phyloP scores from a whole-genome alignment of 768 basidiomycete species.

The Holtermannia corniformis region DNA sequence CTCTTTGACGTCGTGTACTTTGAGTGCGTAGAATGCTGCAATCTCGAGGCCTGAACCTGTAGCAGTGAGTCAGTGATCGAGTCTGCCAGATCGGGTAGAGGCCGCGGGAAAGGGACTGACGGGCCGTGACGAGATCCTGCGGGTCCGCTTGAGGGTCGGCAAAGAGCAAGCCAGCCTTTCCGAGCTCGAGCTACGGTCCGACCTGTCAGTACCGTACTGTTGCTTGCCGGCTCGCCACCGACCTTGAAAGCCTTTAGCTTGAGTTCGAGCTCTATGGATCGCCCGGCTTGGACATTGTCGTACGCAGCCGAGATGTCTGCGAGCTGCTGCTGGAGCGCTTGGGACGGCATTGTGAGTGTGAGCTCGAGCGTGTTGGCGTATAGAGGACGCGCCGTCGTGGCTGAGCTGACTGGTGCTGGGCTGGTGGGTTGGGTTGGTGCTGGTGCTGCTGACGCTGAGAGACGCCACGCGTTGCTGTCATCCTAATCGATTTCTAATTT shows the following conservation, averaged over 20 bases:
- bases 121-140: slow-evolving; percentile 24
- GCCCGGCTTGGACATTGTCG: background rate
- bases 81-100: slow-evolving; percentile 1
- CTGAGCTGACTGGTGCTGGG: background rate
- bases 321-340: background rate
- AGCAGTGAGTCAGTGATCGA: slow-evolving; percentile 2
- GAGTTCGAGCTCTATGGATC: background rate
- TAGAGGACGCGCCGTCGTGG: background rate
- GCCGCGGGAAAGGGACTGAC: slow-evolving; percentile 10
- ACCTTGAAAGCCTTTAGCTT: background rate
- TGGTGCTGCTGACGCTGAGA: background rate
- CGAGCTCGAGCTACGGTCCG: slow-evolving; percentile 20
- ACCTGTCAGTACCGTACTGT: background rate
- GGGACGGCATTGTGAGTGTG: background rate
- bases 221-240: background rate
- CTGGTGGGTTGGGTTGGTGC: background rate
- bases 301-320: background rate
- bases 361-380: background rate
- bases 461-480: too few relatives aligned
- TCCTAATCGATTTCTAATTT: too few relatives aligned
- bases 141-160: slow-evolving; percentile 17
- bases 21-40: slow-evolving; percentile 87
- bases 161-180: slow-evolving; percentile 30
- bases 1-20: slow-evolving; percentile 74
- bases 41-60: slow-evolving; percentile 91